Percentiles rank a stretch among this genome's conserved stretches.
phyloP scores from a whole-genome alignment of 108 stramenopile species.

The Cyclostephanos tholiformis region DNA sequence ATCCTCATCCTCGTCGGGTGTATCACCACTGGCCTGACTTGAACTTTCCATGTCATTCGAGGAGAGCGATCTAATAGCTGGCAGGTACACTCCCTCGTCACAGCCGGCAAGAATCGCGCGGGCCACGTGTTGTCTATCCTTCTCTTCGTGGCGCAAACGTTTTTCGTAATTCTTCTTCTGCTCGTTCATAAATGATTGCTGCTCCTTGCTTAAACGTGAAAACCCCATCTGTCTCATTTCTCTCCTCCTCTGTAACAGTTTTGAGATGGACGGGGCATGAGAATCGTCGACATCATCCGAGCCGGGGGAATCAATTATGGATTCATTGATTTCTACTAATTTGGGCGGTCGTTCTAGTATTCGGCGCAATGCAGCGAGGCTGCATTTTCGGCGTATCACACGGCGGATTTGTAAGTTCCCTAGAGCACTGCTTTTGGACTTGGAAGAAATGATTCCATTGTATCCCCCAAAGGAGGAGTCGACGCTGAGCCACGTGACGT shows the following conservation, averaged over 20 bases:
- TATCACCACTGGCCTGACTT: neutral
- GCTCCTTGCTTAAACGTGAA: neutral
- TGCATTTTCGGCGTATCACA: constrained; percentile 31
- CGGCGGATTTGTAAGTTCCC: constrained; percentile 17
- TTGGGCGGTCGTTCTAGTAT: constrained; percentile 28
- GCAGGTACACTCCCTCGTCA: neutral
- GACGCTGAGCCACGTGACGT: neutral
- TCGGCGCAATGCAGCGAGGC: constrained; percentile 12
- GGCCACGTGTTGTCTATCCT: constrained; percentile 19
- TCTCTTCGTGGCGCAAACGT: constrained; percentile 21
- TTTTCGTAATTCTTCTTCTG: constrained; percentile 12
- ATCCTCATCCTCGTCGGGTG: neutral
- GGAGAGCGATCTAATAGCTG: neutral
- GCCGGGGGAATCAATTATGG: neutral
- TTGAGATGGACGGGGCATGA: neutral
- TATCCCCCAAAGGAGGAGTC: constrained; percentile 3
- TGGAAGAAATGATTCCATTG: neutral
- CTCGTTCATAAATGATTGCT: constrained; percentile 16
- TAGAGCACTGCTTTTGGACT: constrained; percentile 1
- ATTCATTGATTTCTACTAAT: constrained; percentile 13
- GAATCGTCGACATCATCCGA: constrained; percentile 1
- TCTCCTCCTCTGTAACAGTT: neutral
- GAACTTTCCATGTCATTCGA: neutral
- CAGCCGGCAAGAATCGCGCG: constrained; percentile 19
- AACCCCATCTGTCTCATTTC: neutral